phyloP scores from a whole-genome alignment of 805 yeast species.

The Metschnikowia henanensis region DNA sequence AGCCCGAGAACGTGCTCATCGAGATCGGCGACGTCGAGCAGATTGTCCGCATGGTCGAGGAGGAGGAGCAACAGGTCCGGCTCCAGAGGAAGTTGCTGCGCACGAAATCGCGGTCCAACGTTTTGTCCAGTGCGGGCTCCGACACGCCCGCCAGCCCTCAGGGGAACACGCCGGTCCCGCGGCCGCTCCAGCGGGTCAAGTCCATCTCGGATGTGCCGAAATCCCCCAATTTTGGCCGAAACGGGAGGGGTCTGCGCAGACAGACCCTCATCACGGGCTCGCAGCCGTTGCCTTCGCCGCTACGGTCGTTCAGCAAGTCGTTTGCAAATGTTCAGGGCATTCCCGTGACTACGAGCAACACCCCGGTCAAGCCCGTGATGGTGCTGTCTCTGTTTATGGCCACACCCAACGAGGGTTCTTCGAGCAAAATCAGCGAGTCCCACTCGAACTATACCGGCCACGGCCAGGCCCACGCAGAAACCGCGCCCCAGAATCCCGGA shows the following conservation, averaged over 20 bases:
- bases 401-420: slow-evolving; percentile 6
- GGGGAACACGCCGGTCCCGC: slow-evolving; percentile 13
- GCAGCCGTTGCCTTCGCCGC: slow-evolving; percentile 89
- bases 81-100: slow-evolving; percentile 25
- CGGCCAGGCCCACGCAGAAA: neutral
- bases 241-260: slow-evolving; percentile 59
- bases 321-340: slow-evolving; percentile 36
- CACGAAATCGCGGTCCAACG: slow-evolving; percentile 10
- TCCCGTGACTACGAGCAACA: slow-evolving; percentile 38
- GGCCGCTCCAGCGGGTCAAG: slow-evolving; percentile 17
- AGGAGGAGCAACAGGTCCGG: slow-evolving; percentile 52
- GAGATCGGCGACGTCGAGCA: slow-evolving; percentile 81
- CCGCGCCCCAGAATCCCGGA: neutral
- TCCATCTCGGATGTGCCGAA: slow-evolving; percentile 16
- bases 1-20: slow-evolving; percentile 31
- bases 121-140: slow-evolving; percentile 4
- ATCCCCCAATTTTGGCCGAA: slow-evolving; percentile 42
- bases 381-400: slow-evolving; percentile 22
- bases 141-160: slow-evolving; percentile 9
- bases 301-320: slow-evolving; percentile 54
- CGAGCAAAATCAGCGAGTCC: neutral
- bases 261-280: slow-evolving; percentile 85
- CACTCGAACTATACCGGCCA: slow-evolving; percentile 1
- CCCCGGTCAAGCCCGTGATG: slow-evolving; percentile 31
- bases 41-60: slow-evolving; percentile 66